Base-by-base conservation (phyloP, 495 filamentous ascomycete genomes). In the Trichoderma gamsii region DNA sequence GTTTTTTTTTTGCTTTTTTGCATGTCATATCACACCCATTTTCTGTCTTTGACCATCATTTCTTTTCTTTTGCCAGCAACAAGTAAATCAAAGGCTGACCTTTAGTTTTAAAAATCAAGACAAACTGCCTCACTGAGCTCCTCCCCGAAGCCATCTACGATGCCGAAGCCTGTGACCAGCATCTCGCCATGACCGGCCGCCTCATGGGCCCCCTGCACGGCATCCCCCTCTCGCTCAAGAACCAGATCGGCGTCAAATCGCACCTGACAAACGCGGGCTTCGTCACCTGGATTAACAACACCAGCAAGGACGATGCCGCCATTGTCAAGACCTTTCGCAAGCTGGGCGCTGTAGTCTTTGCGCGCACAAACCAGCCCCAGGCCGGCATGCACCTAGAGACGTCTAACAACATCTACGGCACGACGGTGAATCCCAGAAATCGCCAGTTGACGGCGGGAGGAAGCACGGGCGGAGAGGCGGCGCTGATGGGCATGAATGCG, bases 151-250 rank as follows among this genome's bases (percentile, higher is more conserved):
- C 56, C 56, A 32, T 61, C 56, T 61, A 61, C 56, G 56, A 61
- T 12, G 56, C 56, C 11, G 56, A 61, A n/a, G 56, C 56, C 56
- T 27, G 23, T 25, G 56, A 61, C 56, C 23, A 61, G 56, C 56
- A 61, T 32, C 56, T 61, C 56, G 56, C 56, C 27, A 18, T 32
- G 9, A 61, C 56, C 56, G 56, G 56, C 6, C 23, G 56, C 23
- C 56, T 61, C 56, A 70, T 84, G 18, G 89, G 89, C 0, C 88
- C 87, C 4, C 76, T 92, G 0, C 89, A 92, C 68, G 89, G 89
- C 21, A 69, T 92, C 9, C 89, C 89, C 0, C 85, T 91, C 29
- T 87, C 83, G 27, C 80, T 90, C 12, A 92, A 92, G 74, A 89
- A 91, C 73, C 80, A 86, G 67, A 80, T 89, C 66, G 79, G 79